These are phyloP conservation scores for Podospora anserina DNA, from an alignment of 495 filamentous ascomycete genomes.

Conservation along the genomic window DNA sequence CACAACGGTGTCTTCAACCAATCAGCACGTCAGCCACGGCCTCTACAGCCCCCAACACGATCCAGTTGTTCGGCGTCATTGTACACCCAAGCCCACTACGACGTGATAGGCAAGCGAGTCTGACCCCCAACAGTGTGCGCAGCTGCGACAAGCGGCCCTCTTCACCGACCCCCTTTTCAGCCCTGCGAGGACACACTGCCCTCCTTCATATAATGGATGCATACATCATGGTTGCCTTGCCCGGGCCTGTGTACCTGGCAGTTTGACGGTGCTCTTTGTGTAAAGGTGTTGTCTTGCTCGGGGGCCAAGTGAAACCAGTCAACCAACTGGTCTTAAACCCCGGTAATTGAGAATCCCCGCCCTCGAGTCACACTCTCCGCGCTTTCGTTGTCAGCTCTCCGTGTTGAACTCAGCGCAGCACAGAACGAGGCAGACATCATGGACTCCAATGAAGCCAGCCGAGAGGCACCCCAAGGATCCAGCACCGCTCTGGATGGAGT, in stretches of 20 bases:
- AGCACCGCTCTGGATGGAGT: neutral
- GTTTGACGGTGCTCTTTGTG: neutral
- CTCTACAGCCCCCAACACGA: slow-evolving; percentile 5
- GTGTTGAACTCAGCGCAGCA: neutral
- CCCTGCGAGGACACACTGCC: slow-evolving; percentile 11
- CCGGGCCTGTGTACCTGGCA: neutral
- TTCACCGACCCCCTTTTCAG: slow-evolving; percentile 19
- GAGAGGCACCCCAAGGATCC: neutral
- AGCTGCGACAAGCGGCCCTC: slow-evolving; percentile 27
- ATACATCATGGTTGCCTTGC: neutral
- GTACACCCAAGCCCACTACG: slow-evolving; percentile 13
- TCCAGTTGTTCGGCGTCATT: slow-evolving; percentile 11
- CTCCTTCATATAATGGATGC: slow-evolving; percentile 5
- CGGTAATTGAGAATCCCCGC: neutral
- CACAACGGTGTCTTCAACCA: slow-evolving; percentile 11
- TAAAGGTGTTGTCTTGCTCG: neutral
- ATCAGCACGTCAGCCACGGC: slow-evolving; percentile 11
- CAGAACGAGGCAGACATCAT: neutral
- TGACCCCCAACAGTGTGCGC: slow-evolving; percentile 21
- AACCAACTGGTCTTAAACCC: neutral
- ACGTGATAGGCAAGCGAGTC: slow-evolving; percentile 23
- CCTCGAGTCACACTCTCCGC: neutral
- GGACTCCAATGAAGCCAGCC: neutral
- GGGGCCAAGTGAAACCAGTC: neutral
- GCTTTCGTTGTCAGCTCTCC: neutral